Evolutionary conservation across 129 eudicot genomes (phyloP), one percentile per base, ranked within the genome.

Genomic region (Erigeron canadensis): DNA sequence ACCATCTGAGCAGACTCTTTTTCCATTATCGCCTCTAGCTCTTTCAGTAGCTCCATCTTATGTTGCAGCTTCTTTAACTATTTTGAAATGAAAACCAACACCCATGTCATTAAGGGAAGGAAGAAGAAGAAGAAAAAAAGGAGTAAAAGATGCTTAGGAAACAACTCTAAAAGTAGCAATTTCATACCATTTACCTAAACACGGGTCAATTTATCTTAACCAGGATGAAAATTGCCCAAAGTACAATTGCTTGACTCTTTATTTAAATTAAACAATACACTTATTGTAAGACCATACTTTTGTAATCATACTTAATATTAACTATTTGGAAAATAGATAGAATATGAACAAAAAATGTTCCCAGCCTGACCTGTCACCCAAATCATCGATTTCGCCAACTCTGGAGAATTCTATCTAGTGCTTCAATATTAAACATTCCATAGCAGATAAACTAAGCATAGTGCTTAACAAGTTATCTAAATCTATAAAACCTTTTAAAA

Each of bases 21-120:
- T 53, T 81, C 85, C 97, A 90, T 90, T 42, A 95, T 81, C 63
- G 44, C 59, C 73, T 88, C 96, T 69, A 84, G 73, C 57, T 86
- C 94, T 47, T 81, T 91, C 65, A 95, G 56, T 71, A 69, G 72
- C 76, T 85, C 83, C 82, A 82, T 72, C 81, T 94, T 94, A 70
- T 77, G n/a, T 57, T 81, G 75, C 79, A 94, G 22, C 73, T 95
- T 95, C 84, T 88, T 88, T 80, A 88, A 39, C 99, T 95, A 69
- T 56, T 47, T 37, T 28, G 44, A 28, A 21, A 40, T 44, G 0
- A 41, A 21, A 43, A 45, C 17, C 58, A 83, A 67, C 40, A 68
- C 8, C 41, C 15, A 8, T 17, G 63, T 63, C 63, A 50, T 9
- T 72, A 9, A 28, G 17, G 19, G 34, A 28, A 28, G 34, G n/a